phyloP scores from a whole-genome alignment of 352 stramenopile species.

The Thalassiosira livingstoniorum region DNA sequence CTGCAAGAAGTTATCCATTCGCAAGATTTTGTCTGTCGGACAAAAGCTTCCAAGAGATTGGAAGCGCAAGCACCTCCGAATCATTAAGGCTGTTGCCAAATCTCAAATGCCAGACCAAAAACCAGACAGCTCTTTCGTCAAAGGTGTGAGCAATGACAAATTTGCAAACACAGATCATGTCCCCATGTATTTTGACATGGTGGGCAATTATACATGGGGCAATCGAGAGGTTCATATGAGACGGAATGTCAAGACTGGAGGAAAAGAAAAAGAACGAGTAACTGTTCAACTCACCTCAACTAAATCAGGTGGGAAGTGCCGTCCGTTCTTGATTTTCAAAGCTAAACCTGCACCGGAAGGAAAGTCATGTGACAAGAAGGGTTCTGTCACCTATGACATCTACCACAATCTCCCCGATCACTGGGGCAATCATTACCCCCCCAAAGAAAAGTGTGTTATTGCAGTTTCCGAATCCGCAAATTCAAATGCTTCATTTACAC shows the following conservation, averaged over 20 bases:
- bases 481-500: slow-evolving; percentile 9
- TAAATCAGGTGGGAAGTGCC: not conserved
- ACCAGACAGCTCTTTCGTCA: not conserved
- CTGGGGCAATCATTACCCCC: not conserved
- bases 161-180: slow-evolving; percentile 17
- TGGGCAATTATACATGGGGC: not conserved
- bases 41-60: slow-evolving; percentile 19
- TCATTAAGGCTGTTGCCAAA: not conserved
- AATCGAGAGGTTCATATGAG: not conserved
- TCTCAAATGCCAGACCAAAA: not conserved
- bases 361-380: not conserved
- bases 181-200: not conserved
- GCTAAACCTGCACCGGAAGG: not conserved
- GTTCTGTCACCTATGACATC: slow-evolving; percentile 21
- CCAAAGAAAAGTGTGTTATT: not conserved
- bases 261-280: slow-evolving; percentile 22
- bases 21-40: slow-evolving; percentile 1
- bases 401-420: not conserved
- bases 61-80: not conserved
- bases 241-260: not conserved
- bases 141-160: not conserved
- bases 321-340: slow-evolving; percentile 11
- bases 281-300: not conserved
- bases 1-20: not conserved
- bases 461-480: not conserved